A percentile compares a stretch with the other conserved stretches of the same genome.
Evolutionary conservation across 805 yeast species (phyloP).

Genomic region (Suhomyces xylopsoci): DNA sequence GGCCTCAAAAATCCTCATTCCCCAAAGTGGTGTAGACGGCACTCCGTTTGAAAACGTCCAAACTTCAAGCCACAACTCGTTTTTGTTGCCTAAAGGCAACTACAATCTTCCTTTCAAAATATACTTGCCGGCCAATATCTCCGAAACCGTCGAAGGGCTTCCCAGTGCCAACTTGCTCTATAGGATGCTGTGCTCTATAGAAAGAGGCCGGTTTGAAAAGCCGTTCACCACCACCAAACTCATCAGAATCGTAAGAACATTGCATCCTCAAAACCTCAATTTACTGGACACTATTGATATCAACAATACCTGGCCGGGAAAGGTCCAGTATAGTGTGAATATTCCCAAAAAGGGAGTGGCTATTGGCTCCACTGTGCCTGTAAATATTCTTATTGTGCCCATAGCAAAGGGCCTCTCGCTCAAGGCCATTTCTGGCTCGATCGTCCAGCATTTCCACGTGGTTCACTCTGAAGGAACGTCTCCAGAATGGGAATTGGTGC

Average conservation of each 20-base stretch:
- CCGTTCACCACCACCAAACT: slow-evolving; percentile 32
- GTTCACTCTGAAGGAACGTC: slow-evolving; percentile 34
- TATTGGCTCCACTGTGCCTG: slow-evolving; percentile 42
- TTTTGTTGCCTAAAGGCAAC: slow-evolving; percentile 49
- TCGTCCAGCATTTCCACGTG: slow-evolving; percentile 38
- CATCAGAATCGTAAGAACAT: slow-evolving; percentile 43
- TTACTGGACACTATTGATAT: slow-evolving; percentile 44
- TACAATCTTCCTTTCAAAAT: slow-evolving; percentile 48
- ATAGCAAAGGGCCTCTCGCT: slow-evolving; percentile 43
- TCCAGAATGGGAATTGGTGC: slow-evolving; percentile 38
- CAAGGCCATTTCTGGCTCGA: slow-evolving; percentile 29
- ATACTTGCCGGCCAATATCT: slow-evolving; percentile 43
- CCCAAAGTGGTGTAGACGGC: slow-evolving; percentile 40
- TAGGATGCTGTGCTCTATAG: slow-evolving; percentile 39
- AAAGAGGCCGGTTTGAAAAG: slow-evolving; percentile 43
- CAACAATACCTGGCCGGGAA: slow-evolving; percentile 51
- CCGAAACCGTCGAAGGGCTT: slow-evolving; percentile 53
- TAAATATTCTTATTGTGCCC: slow-evolving; percentile 45
- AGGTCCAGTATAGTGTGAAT: slow-evolving; percentile 48
- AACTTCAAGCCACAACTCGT: slow-evolving; percentile 29
- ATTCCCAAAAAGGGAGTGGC: slow-evolving; percentile 45
- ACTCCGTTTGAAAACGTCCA: slow-evolving; percentile 38
- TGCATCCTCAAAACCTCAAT: slow-evolving; percentile 37
- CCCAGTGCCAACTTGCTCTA: slow-evolving; percentile 42
- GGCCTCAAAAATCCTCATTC: slow-evolving; percentile 12